phyloP scores from a whole-genome alignment of 2,329 filamentous ascomycete species.

The Pestalotiopsis fici region DNA sequence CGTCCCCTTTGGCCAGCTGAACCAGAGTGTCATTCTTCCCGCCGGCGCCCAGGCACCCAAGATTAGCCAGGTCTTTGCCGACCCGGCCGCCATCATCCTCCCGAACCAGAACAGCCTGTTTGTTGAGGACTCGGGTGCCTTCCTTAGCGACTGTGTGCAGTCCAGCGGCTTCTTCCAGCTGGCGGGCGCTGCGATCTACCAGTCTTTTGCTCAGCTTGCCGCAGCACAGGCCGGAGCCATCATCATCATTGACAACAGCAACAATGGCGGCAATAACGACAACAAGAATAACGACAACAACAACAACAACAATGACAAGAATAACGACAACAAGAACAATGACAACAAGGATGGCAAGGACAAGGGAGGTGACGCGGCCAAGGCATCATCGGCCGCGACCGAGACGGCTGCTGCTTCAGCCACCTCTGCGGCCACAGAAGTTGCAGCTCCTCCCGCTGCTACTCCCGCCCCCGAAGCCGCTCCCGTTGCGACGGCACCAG shows the following conservation, averaged over 20 bases:
- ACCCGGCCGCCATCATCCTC: constrained; percentile 39
- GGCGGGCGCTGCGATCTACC: constrained; percentile 26
- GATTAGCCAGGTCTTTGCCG: constrained; percentile 30
- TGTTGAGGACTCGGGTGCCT: constrained; percentile 32
- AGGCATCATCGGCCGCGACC: background rate
- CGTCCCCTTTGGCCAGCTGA: constrained; percentile 33
- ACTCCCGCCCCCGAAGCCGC: background rate
- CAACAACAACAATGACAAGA: background rate
- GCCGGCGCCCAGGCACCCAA: constrained; percentile 25
- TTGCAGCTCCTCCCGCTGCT: background rate
- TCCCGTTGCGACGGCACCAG: background rate
- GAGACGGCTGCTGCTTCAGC: background rate
- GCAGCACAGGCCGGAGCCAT: constrained; percentile 3
- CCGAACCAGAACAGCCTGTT: constrained; percentile 32
- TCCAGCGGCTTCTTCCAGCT: constrained; percentile 29
- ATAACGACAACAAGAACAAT: background rate
- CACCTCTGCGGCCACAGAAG: background rate
- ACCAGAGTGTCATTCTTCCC: constrained; percentile 35
- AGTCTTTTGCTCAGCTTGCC: constrained; percentile 25
- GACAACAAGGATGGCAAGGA: background rate
- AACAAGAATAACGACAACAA: background rate
- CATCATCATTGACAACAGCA: background rate
- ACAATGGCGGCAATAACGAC: background rate
- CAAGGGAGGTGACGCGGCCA: background rate
- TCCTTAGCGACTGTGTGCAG: constrained; percentile 26